These are phyloP conservation scores for Fusarium nelsonii DNA, from an alignment of 2,329 filamentous ascomycete genomes.

Conservation along the genomic window DNA sequence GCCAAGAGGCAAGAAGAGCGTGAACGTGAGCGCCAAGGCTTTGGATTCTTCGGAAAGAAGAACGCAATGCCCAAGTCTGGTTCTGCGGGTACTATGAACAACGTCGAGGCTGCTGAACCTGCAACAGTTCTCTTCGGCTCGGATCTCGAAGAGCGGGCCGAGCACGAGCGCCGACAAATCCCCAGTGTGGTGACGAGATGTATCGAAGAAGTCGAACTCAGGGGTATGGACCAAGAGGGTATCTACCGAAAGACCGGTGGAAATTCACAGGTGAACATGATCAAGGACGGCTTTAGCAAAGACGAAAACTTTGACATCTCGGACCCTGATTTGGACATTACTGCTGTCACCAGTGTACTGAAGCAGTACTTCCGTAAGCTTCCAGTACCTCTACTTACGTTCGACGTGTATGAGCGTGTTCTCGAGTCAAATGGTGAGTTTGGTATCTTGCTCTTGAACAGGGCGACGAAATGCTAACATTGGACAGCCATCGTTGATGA, in stretches of 20 bases:
- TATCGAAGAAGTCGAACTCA: constrained; percentile 94
- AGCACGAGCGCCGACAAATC: constrained; percentile 89
- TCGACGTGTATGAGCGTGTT: constrained; percentile 89
- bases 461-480: constrained; percentile 40
- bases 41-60: constrained; percentile 78
- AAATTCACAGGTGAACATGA: constrained; percentile 87
- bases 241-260: constrained; percentile 98
- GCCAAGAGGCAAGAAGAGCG: constrained; percentile 49
- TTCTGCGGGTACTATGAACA: constrained; percentile 58
- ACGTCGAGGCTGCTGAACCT: constrained; percentile 62
- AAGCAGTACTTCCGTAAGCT: constrained; percentile 98
- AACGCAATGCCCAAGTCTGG: constrained; percentile 65
- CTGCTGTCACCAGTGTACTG: constrained; percentile 92
- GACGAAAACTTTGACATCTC: constrained; percentile 90
- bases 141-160: constrained; percentile 85
- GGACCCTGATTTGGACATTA: constrained; percentile 93
- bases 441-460: not conserved
- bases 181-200: constrained; percentile 92
- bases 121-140: constrained; percentile 83
- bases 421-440: constrained; percentile 81
- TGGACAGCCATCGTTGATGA: constrained; percentile 71
- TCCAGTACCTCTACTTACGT: constrained; percentile 89
- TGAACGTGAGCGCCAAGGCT: constrained; percentile 66
- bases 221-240: constrained; percentile 97
- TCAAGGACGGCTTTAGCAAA: constrained; percentile 92